A percentile compares a stretch with the other conserved stretches of the same genome.
Conservation (phyloP, 768 basidiomycete species). For the Glaciozyma martinii region DNA sequence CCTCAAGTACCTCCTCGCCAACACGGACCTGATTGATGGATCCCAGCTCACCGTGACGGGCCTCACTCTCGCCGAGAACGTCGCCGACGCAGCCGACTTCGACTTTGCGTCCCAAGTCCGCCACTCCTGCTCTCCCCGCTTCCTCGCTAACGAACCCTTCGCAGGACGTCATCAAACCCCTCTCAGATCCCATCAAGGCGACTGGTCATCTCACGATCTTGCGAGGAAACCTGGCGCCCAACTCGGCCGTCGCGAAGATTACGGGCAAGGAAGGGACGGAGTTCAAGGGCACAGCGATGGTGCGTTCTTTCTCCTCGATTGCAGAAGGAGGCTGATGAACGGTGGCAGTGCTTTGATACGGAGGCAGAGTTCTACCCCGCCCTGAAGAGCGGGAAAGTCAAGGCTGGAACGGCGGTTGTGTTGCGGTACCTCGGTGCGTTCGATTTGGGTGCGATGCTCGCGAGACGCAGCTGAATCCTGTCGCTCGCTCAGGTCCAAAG, state of each 20-base stretch:
- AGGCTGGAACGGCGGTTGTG: constrained; percentile 62
- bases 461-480: constrained; percentile 42
- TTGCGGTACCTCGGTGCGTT: constrained; percentile 71
- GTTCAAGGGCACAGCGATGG: constrained; percentile 55
- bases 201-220: constrained; percentile 83
- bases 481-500: not conserved
- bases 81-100: constrained; percentile 44
- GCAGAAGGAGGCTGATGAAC: not conserved
- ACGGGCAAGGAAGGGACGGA: constrained; percentile 82
- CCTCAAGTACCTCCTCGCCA: constrained; percentile 37
- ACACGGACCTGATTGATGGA: constrained; percentile 6
- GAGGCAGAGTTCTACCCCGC: constrained; percentile 64
- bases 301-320: not conserved
- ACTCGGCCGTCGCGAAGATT: constrained; percentile 79
- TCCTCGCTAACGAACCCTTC: not conserved
- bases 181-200: constrained; percentile 71
- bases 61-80: constrained; percentile 50
- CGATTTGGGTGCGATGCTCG: constrained; percentile 87
- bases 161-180: constrained; percentile 65
- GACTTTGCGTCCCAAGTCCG: not conserved
- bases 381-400: constrained; percentile 65
- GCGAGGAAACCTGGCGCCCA: constrained; percentile 79
- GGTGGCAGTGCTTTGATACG: constrained; percentile 30
- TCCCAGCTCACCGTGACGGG: constrained; percentile 70
- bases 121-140: not conserved